Conservation (phyloP, 2,329 filamentous ascomycete genomes). For the Aspergillus latus region DNA sequence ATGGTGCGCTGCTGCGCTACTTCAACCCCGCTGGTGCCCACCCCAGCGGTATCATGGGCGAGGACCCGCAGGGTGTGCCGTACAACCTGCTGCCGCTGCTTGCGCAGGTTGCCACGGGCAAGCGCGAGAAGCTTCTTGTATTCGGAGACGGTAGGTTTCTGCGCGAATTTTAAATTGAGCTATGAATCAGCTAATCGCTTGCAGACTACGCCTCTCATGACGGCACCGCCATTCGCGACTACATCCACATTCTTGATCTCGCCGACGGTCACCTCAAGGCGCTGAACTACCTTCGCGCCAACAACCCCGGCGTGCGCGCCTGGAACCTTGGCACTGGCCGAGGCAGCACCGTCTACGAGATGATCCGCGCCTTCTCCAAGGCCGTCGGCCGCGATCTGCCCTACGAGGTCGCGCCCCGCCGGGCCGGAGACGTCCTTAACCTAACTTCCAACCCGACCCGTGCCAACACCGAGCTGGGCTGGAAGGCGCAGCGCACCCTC, state of each 20-base stretch:
- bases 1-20: constrained; percentile 88
- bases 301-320: constrained; percentile 77
- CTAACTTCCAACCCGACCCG: constrained; percentile 87
- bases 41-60: constrained; percentile 94
- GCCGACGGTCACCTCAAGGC: constrained; percentile 59
- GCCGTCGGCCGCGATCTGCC: constrained; percentile 82
- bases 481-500: constrained; percentile 87
- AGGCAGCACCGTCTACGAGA: constrained; percentile 94
- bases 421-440: constrained; percentile 91
- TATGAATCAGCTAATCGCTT: not conserved
- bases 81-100: constrained; percentile 94
- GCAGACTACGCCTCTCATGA: constrained; percentile 70
- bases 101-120: constrained; percentile 92
- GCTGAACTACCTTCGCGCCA: constrained; percentile 62
- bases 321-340: constrained; percentile 97
- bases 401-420: constrained; percentile 80
- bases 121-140: constrained; percentile 88
- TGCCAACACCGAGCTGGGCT: constrained; percentile 84
- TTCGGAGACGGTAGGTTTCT: constrained; percentile 77
- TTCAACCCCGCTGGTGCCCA: constrained; percentile 97
- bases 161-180: not conserved
- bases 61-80: constrained; percentile 92
- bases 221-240: constrained; percentile 66
- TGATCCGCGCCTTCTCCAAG: constrained; percentile 88
- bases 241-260: constrained; percentile 63